Percentiles rank a stretch among this genome's conserved stretches.
These are phyloP conservation scores for Russula foetens DNA, from an alignment of 768 basidiomycete genomes.

Conservation along the genomic window DNA sequence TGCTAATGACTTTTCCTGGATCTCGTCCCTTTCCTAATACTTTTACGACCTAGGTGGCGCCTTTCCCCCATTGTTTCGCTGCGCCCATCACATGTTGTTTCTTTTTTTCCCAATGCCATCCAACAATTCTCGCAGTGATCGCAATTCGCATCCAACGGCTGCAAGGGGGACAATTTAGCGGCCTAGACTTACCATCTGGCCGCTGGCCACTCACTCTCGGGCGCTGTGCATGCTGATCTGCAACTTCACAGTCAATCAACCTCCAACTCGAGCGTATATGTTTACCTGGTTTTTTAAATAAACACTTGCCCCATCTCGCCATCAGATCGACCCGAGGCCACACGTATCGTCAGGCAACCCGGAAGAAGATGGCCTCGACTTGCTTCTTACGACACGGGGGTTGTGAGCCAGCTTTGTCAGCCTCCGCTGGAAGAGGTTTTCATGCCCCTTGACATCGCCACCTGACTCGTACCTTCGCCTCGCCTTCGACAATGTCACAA, in stretches of 20 bases:
- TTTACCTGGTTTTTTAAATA: background rate
- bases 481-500: background rate
- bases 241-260: background rate
- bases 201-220: too few species aligned
- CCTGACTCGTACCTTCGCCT: background rate
- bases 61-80: background rate
- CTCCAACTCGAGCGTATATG: background rate
- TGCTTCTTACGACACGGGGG: background rate
- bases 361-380: background rate
- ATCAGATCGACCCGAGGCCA: background rate
- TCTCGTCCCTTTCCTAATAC: too few species aligned
- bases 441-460: too few species aligned
- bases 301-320: too few species aligned
- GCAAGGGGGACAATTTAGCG: too few species aligned
- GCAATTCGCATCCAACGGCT: background rate
- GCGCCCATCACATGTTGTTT: background rate
- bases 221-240: background rate
- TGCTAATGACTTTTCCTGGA: too few species aligned
- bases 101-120: too few species aligned
- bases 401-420: background rate
- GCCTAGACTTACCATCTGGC: too few species aligned
- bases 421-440: background rate
- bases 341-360: slow-evolving; percentile 9
- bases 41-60: too few species aligned
- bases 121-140: too few species aligned